Base-by-base conservation (phyloP, 1,139 yeast genomes). In the Chernovozyma sophiae-reginae region DNA sequence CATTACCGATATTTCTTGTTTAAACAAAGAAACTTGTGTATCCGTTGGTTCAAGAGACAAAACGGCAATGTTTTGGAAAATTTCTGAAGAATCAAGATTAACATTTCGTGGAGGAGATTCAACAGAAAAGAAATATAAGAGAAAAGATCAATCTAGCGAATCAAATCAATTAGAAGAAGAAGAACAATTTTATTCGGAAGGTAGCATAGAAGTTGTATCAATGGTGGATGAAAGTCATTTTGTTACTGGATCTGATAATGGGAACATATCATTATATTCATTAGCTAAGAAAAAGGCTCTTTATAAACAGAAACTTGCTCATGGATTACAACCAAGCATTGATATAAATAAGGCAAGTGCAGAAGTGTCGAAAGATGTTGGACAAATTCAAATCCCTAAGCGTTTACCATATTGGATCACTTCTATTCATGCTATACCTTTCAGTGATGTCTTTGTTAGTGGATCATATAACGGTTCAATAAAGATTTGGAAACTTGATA, bases 51-150 rank as follows among this genome's bases (percentile, higher is more conserved):
- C 95, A 4, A 77, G 98, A 52, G 98, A 92, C 61, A 81, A 95
- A 51, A 86, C 96, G 1, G 97, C 94, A 14, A 84, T 94, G 81
- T 69, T 86, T 51, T 92, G 98, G 98, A 92, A 94, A 60, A 87
- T 92, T 46, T 78, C 95, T 20, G 98, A 94, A 52, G 98, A 92
- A 62, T 79, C 95, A 2, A 76, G 97, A 53, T 74, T 92, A 49
- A 89, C 97, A 0, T 92, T 92, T 60, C 75, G 97, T 53, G 96
- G 96, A 43, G 96, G 96, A 42, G 95, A 86, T 52, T 68, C 62
- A 3, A 50, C 61, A 13, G 73, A 67, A 37, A 73, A 65, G 55
- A 66, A 67, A 49, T 64, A 59, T 42, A 68, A 56, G 46, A 66
- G 53, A 39, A 65, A 62, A 52, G 55, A 50, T 20, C 47, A 51